These are phyloP conservation scores for Coemansia sp. DNA, from an alignment of 192 early-diverging fungal genomes.

Conservation along the genomic window DNA sequence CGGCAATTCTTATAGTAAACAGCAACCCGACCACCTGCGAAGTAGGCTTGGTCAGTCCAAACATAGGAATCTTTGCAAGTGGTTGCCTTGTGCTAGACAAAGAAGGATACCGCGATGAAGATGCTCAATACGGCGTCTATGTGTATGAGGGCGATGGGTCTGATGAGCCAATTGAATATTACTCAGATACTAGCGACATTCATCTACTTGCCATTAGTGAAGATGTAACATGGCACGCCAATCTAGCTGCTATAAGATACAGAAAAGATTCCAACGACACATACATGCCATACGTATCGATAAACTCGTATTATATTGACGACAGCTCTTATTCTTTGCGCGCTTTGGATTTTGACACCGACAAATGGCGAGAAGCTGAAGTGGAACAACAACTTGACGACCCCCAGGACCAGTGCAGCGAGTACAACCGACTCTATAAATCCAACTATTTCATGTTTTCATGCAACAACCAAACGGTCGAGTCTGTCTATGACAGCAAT, in stretches of 20 bases:
- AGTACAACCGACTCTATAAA: not conserved
- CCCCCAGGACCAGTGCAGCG: not conserved
- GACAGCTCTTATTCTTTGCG: not conserved
- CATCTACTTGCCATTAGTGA: not conserved
- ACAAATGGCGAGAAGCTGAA: not conserved
- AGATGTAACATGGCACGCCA: not conserved
- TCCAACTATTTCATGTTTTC: not conserved
- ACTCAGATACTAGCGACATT: not conserved
- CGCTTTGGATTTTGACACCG: not conserved
- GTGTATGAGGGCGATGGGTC: not conserved
- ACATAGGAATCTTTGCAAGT: not conserved
- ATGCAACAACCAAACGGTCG: not conserved
- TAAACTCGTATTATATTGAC: not conserved
- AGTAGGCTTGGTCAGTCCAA: not conserved
- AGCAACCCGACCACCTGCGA: not conserved
- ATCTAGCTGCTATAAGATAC: not conserved
- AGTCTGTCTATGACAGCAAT: not conserved
- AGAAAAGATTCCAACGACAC: not conserved
- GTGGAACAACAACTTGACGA: not conserved
- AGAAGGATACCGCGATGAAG: not conserved
- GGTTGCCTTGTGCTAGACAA: not conserved
- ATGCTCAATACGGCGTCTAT: not conserved
- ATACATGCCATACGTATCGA: not conserved
- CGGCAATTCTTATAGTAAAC: not conserved
- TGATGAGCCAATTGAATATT: not conserved